Evolutionary conservation across 331 rosid species (phyloP).

Genomic region (Spiraea crenata): DNA sequence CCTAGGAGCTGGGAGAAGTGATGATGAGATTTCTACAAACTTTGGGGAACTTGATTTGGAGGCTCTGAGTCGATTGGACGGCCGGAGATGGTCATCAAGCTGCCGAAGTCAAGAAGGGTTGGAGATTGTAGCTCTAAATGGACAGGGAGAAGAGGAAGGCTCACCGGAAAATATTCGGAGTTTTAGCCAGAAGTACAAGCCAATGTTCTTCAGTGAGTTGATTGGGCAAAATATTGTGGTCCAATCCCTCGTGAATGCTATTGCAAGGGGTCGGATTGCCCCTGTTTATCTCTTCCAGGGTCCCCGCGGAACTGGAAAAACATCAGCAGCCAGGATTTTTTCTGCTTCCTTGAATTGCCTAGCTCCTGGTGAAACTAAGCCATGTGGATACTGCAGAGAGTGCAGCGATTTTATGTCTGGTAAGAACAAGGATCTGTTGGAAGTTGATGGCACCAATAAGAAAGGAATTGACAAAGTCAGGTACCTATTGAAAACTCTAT

Average conservation of each 20-base stretch:
- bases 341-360: conserved; percentile 86
- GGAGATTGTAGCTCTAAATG: conserved; percentile 77
- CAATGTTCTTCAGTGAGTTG: conserved; percentile 76
- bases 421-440: conserved; percentile 70
- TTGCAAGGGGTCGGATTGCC: conserved; percentile 82
- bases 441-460: conserved; percentile 86
- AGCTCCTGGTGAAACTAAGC: conserved; percentile 71
- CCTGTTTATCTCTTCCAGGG: conserved; percentile 98
- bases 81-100: conserved; percentile 95
- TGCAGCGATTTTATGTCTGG: conserved; percentile 73
- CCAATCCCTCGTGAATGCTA: conserved; percentile 77
- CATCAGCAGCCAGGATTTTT: conserved; percentile 86
- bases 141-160: conserved; percentile 79
- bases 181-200: conserved; percentile 85
- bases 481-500: conserved; percentile 58
- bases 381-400: conserved; percentile 93
- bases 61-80: conserved; percentile 94
- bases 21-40: conserved; percentile 89
- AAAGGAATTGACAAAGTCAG: conserved; percentile 81
- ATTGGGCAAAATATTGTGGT: conserved; percentile 96
- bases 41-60: conserved; percentile 98
- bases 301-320: conserved; percentile 97
- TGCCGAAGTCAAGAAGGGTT: conserved; percentile 92
- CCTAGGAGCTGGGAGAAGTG: conserved; percentile 79
- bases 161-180: conserved; percentile 61